phyloP scores from a whole-genome alignment of 2,329 filamentous ascomycete genomes.

The Trichoderma sp. region DNA sequence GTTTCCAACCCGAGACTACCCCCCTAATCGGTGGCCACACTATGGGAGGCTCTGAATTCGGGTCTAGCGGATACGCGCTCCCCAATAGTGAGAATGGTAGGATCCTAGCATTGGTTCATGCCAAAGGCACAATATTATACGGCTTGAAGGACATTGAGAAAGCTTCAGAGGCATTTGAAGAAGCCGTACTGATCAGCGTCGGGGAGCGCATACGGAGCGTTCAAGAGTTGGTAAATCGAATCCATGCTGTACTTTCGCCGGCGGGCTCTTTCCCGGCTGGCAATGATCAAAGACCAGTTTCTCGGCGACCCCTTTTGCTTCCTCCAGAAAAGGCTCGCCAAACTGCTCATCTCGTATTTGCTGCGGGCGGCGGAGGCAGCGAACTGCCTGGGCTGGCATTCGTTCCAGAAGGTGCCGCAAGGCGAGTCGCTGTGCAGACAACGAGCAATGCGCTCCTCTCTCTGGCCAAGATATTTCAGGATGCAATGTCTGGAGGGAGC shows the following conservation, averaged over 20 bases:
- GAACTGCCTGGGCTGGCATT: constrained; percentile 76
- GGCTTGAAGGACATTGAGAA: constrained; percentile 75
- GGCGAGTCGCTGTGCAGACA: constrained; percentile 80
- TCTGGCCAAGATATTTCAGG: constrained; percentile 95
- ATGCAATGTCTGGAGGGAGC: constrained; percentile 79
- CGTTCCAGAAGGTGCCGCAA: constrained; percentile 67
- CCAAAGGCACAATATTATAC: constrained; percentile 98
- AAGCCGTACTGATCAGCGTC: constrained; percentile 85
- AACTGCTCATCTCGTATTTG: constrained; percentile 81
- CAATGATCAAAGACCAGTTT: constrained; percentile 13
- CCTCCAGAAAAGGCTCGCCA: constrained; percentile 79
- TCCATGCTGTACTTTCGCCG: constrained; percentile 66
- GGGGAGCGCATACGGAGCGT: constrained; percentile 70
- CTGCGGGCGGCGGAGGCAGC: constrained; percentile 61
- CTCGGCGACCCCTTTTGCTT: constrained; percentile 63
- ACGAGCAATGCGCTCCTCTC: constrained; percentile 95
- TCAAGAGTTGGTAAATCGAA: constrained; percentile 72
- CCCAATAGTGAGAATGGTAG: constrained; percentile 86
- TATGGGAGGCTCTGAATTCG: constrained; percentile 30
- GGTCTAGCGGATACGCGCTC: constrained; percentile 68
- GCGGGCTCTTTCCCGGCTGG: constrained; percentile 20
- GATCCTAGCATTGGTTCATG: constrained; percentile 89
- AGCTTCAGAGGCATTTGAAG: constrained; percentile 88
- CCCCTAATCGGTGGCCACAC: constrained; percentile 20
- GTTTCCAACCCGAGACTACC: neutral